Evolutionary conservation across 306 rosid genomes (phyloP).

Genomic region (Lathyrus aphaca): DNA sequence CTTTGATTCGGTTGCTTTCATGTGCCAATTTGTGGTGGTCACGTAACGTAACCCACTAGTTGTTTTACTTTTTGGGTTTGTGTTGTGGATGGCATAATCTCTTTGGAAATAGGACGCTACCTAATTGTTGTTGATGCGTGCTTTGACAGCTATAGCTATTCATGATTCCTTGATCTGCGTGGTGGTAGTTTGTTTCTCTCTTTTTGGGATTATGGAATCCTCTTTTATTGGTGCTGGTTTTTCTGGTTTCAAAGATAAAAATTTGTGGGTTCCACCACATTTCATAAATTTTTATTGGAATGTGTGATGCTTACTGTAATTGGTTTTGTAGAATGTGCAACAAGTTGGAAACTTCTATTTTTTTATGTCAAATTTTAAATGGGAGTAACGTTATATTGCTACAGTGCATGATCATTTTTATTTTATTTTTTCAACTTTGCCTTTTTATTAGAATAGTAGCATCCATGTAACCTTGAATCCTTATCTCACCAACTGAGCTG

Average conservation of each 20-base stretch:
- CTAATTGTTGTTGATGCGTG: background rate
- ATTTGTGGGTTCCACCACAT: background rate
- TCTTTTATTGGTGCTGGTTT: slow-evolving; percentile 11
- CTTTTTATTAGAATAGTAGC: background rate
- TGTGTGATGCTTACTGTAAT: background rate
- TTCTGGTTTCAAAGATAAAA: slow-evolving; percentile 6
- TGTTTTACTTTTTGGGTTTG: slow-evolving; percentile 17
- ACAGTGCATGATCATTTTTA: background rate
- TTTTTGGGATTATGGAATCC: slow-evolving; percentile 28
- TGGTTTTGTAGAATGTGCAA: slow-evolving; percentile 20
- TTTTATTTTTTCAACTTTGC: background rate
- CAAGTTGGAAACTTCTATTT: slow-evolving; percentile 9
- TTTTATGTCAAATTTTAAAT: slow-evolving; percentile 1
- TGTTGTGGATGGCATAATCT: background rate
- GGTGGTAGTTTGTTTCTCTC: background rate
- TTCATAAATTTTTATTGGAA: background rate
- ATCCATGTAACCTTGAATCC: background rate
- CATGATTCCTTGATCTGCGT: slow-evolving; percentile 13
- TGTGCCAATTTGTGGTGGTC: slow-evolving; percentile 21
- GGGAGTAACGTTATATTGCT: slow-evolving; percentile 4
- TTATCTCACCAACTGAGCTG: background rate
- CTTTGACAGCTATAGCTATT: slow-evolving; percentile 26
- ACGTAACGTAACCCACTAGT: slow-evolving; percentile 21
- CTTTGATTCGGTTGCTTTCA: background rate
- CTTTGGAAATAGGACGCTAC: slow-evolving; percentile 33